Percentiles rank a stretch among this genome's conserved stretches.
Conservation (phyloP, 2,329 filamentous ascomycete genomes). For the Diaporthe vaccinii region DNA sequence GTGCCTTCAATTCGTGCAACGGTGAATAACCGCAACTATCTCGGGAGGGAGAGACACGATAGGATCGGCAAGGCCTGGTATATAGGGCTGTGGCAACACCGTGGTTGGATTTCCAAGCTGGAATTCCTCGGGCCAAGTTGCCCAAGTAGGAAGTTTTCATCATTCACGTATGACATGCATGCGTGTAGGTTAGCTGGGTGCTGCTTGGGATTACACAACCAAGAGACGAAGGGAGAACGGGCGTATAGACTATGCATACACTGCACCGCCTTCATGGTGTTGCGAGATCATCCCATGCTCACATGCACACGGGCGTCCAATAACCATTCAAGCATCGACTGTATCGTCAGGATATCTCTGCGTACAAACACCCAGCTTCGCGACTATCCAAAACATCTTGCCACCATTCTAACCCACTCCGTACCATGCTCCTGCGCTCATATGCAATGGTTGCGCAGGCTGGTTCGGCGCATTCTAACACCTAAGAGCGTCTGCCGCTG, state of each 20-base stretch:
- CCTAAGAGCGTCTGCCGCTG: neutral
- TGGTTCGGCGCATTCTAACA: neutral
- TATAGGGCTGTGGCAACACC: slow-evolving; percentile 29
- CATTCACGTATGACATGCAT: slow-evolving; percentile 7
- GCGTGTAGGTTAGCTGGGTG: neutral
- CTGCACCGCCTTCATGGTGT: slow-evolving; percentile 9
- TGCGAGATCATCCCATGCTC: slow-evolving; percentile 10
- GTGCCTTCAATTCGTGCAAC: neutral
- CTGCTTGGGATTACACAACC: neutral
- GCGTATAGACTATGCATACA: neutral
- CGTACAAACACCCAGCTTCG: slow-evolving; percentile 27
- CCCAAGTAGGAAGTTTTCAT: slow-evolving; percentile 29
- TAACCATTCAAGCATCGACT: slow-evolving; percentile 31
- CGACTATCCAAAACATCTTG: slow-evolving; percentile 32
- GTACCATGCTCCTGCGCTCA: neutral
- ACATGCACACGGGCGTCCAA: neutral
- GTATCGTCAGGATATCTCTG: slow-evolving; percentile 35
- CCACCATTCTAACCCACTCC: slow-evolving; percentile 9
- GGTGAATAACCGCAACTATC: neutral
- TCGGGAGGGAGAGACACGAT: neutral
- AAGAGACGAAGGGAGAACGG: neutral
- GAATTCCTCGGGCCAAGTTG: neutral
- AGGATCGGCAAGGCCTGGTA: slow-evolving; percentile 22
- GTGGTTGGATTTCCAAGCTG: slow-evolving; percentile 4
- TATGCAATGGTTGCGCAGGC: neutral